These are phyloP conservation scores for Cryptococcus sp. DNA, from an alignment of 1,284 basidiomycete species.

Conservation along the genomic window DNA sequence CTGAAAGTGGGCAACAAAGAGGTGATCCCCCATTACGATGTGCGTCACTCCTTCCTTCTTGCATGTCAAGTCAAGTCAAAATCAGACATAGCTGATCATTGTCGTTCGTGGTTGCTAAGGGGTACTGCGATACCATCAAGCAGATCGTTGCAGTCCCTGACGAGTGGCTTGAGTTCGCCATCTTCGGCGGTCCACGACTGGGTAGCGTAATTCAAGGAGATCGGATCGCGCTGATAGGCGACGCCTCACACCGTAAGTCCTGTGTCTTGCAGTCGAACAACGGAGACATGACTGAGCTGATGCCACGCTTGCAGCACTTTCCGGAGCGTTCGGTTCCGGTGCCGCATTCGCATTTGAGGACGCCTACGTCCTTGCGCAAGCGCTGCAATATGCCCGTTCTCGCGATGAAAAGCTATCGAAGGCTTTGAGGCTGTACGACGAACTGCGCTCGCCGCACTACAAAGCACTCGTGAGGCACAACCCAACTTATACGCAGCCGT, in stretches of 20 bases:
- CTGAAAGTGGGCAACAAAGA: slow-evolving; percentile 15
- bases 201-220: slow-evolving; percentile 21
- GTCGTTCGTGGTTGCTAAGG: neutral
- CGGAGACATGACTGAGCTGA: neutral
- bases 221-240: slow-evolving; percentile 31
- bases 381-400: slow-evolving; percentile 13
- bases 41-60: slow-evolving; percentile 1
- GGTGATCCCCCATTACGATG: slow-evolving; percentile 26
- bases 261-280: neutral
- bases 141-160: slow-evolving; percentile 26
- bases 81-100: neutral
- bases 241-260: slow-evolving; percentile 34
- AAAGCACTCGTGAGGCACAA: slow-evolving; percentile 20
- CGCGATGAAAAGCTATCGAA: neutral
- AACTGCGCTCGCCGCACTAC: slow-evolving; percentile 30
- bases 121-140: slow-evolving; percentile 27
- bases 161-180: slow-evolving; percentile 37
- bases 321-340: slow-evolving; percentile 33
- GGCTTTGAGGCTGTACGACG: slow-evolving; percentile 27
- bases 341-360: slow-evolving; percentile 40
- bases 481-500: neutral
- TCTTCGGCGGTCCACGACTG: slow-evolving; percentile 33
- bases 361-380: slow-evolving; percentile 24
- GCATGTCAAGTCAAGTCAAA: no score
- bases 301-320: slow-evolving; percentile 15